Evolutionary conservation across 2,329 filamentous ascomycete genomes (phyloP), one percentile per base, ranked within the genome.

Genomic region (Xenoacremonium recifei): DNA sequence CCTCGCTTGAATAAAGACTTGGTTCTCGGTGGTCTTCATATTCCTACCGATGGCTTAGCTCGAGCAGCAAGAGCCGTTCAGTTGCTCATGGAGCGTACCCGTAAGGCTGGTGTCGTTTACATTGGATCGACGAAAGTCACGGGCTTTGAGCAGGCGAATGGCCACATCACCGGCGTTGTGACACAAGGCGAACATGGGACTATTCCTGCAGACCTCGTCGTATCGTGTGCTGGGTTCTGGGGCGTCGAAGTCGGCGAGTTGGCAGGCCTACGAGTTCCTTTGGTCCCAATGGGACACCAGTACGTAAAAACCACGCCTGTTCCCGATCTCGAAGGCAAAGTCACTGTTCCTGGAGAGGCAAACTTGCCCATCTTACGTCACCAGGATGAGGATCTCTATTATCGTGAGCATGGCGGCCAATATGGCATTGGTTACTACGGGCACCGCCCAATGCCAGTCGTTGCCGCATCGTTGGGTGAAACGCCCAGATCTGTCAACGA

Each of bases 221-320:
- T 84, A 27, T 83, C 79, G 2, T 84, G 80, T 47, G 80, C 79
- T 6, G 80, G 80, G 0, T 81, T 84, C 59, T 84, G 80, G 80
- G 80, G 80, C 10, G 80, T 83, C 6, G 80, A 84, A 55, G 66
- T 84, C 6, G 80, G 80, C 17, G 75, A 73, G 5, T 80, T 84
- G 79, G 70, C 77, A 31, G 79, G 72, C 4, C 52, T 82, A 11
- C 63, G 72, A 2, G 71, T 84, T 17, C 80, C 80, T 6, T 61
- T 84, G 4, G 68, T 82, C 1, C 80, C 80, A 3, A 69, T 84
- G 44, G 80, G 72, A 1, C 80, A 84, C 40, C 80, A 84, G 49
- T 84, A 84, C 48, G 80, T 68, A 37, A 84, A 82, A 61, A 84
- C 80, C 1, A 80, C 74, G 0, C 46, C 75, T 0, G 65, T 84